phyloP scores from a whole-genome alignment of 371 early-diverging fungal species.

The Globomyces sp. region DNA sequence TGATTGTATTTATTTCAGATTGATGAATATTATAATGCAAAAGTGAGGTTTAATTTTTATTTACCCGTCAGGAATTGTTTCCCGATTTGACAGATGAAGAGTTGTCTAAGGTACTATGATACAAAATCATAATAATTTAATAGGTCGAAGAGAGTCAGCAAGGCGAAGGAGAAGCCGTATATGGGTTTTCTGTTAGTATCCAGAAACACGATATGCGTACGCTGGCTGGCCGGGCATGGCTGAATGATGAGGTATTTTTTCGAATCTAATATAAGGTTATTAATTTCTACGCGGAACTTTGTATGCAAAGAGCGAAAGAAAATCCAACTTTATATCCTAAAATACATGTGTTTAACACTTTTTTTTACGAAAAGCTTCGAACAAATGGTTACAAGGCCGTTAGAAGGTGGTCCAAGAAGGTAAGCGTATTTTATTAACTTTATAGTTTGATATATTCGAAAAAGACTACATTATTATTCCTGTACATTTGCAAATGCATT shows the following conservation, averaged over 20 bases:
- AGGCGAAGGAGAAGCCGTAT: background rate
- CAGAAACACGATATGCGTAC: conserved; percentile 66
- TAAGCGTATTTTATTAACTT: conserved; percentile 19
- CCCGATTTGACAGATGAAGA: background rate
- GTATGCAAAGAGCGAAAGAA: conserved; percentile 62
- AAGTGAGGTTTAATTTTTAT: too few relatives aligned
- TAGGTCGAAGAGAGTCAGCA: background rate
- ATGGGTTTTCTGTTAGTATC: conserved; percentile 63
- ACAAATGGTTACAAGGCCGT: conserved; percentile 70
- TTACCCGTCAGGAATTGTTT: too few relatives aligned
- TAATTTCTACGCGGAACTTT: conserved; percentile 82
- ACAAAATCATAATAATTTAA: background rate
- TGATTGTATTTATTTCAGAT: background rate
- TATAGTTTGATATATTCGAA: conserved; percentile 68
- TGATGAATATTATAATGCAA: too few relatives aligned
- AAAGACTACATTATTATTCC: conserved; percentile 83
- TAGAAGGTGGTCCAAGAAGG: conserved; percentile 80
- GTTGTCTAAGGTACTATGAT: background rate
- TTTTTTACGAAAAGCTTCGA: conserved; percentile 78
- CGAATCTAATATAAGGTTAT: conserved; percentile 56
- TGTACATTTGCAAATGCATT: conserved; percentile 86
- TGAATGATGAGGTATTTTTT: conserved; percentile 77
- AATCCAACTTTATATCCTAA: conserved; percentile 41
- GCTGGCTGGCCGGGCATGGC: conserved; percentile 74
- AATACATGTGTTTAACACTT: conserved; percentile 84